A percentile compares a stretch with the other conserved stretches of the same genome.
phyloP scores from a whole-genome alignment of 228 moss, liverwort and hornwort species.

The Sphagnum magellanicum region DNA sequence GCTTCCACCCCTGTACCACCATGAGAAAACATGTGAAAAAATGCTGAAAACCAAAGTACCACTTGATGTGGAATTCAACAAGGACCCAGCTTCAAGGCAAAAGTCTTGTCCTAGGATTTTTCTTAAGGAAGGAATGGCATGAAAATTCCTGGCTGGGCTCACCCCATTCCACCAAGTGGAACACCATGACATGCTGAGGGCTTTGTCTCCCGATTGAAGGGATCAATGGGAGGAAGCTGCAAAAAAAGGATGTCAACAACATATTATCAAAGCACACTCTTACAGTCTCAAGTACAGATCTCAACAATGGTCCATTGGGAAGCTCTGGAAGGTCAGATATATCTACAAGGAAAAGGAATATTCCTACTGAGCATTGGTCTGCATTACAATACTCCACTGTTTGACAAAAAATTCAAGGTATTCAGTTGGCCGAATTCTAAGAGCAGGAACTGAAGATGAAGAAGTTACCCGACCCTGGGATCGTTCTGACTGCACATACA shows the following conservation, averaged over 20 bases:
- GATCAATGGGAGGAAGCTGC: conserved; percentile 57
- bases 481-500: conserved; percentile 56
- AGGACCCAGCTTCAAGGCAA: not conserved
- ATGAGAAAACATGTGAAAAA: too few relatives aligned
- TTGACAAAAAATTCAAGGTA: too few relatives aligned
- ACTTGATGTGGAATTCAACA: too few relatives aligned
- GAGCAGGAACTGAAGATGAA: not conserved
- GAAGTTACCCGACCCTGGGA: conserved; percentile 50
- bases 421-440: too few relatives aligned
- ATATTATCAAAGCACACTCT: too few relatives aligned
- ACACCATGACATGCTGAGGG: conserved; percentile 64
- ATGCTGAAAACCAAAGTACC: too few relatives aligned
- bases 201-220: conserved; percentile 41
- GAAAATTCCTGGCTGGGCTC: not conserved
- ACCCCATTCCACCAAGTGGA: conserved; percentile 63
- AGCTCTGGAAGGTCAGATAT: not conserved
- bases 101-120: too few relatives aligned
- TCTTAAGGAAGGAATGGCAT: too few relatives aligned
- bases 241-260: conserved; percentile 4
- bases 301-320: too few relatives aligned
- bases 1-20: conserved; percentile 78
- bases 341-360: not conserved
- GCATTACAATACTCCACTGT: too few relatives aligned
- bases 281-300: too few relatives aligned
- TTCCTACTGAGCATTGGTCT: too few relatives aligned